Conservation (phyloP, 371 early-diverging fungal genomes). For the Fennellomyces sp. region DNA sequence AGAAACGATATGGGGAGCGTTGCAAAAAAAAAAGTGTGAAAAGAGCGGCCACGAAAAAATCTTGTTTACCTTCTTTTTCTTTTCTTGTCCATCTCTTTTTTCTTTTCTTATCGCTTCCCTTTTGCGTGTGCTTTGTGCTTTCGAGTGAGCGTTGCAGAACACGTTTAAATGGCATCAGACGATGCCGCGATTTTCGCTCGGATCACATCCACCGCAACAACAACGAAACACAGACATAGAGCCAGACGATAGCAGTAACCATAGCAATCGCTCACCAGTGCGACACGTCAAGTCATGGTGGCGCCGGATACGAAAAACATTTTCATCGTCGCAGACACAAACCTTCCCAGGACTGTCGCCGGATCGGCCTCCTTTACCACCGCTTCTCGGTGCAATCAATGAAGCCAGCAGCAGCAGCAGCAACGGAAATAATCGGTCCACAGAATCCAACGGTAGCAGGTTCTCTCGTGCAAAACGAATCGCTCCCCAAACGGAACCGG, state of each 20-base stretch:
- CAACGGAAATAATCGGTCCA: background rate
- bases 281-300: background rate
- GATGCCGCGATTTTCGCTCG: constrained; percentile 12
- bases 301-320: background rate
- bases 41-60: background rate
- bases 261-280: background rate
- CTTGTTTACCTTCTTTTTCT: constrained; percentile 5
- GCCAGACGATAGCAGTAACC: background rate
- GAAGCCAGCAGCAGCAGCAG: background rate
- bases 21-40: background rate
- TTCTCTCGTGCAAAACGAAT: constrained; percentile 7
- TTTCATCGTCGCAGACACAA: background rate
- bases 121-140: background rate
- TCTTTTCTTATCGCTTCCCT: constrained; percentile 1
- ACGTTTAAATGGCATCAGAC: constrained; percentile 3
- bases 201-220: constrained; percentile 8
- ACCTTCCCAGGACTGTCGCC: constrained; percentile 12
- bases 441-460: background rate
- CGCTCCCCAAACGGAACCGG: constrained; percentile 7
- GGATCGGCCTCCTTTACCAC: constrained; percentile 13
- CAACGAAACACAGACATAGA: constrained; percentile 1
- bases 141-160: background rate
- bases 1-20: constrained; percentile 1
- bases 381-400: background rate
- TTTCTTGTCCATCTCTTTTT: background rate